Conservation (phyloP, 2,329 filamentous ascomycete species). For the Claviceps cyperi region DNA sequence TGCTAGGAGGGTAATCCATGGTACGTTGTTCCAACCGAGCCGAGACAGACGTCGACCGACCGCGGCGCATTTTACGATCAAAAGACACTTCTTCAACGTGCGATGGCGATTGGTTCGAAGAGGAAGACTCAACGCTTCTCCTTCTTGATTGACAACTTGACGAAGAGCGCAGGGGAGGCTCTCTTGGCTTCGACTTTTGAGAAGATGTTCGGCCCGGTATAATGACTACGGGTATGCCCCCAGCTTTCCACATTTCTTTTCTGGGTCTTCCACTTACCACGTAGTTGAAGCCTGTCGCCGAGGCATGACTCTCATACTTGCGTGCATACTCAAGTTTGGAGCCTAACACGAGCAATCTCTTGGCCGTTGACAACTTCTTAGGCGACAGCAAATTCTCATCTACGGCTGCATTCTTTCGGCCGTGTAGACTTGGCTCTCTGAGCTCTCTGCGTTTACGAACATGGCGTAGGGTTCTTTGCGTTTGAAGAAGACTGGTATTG, state of each 20-base stretch:
- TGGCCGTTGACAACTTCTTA: slow-evolving; percentile 15
- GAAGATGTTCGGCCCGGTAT: slow-evolving; percentile 45
- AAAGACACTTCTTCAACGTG: slow-evolving; percentile 29
- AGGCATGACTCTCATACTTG: slow-evolving; percentile 34
- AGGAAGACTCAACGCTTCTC: slow-evolving; percentile 35
- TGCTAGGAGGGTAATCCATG: slow-evolving; percentile 43
- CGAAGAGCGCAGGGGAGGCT: slow-evolving; percentile 45
- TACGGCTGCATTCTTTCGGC: slow-evolving; percentile 6
- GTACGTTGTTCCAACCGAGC: slow-evolving; percentile 39
- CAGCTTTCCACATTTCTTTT: slow-evolving; percentile 43
- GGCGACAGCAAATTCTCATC: slow-evolving; percentile 8
- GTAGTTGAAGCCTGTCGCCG: slow-evolving; percentile 33
- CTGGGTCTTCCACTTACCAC: slow-evolving; percentile 39
- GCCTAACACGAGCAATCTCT: not conserved
- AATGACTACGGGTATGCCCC: slow-evolving; percentile 47
- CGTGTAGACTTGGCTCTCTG: slow-evolving; percentile 25
- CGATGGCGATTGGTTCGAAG: slow-evolving; percentile 25
- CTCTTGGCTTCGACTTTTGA: slow-evolving; percentile 33
- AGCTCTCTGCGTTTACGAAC: slow-evolving; percentile 40
- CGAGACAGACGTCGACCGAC: slow-evolving; percentile 31
- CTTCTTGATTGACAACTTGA: slow-evolving; percentile 42
- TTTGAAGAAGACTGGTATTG: slow-evolving; percentile 23
- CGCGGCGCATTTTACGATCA: slow-evolving; percentile 26
- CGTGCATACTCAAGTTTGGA: slow-evolving; percentile 13
- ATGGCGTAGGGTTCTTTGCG: slow-evolving; percentile 43